A percentile compares a stretch with the other conserved stretches of the same genome.
Conservation (phyloP, 1,284 basidiomycete species). For the Thelephora terrestris region DNA sequence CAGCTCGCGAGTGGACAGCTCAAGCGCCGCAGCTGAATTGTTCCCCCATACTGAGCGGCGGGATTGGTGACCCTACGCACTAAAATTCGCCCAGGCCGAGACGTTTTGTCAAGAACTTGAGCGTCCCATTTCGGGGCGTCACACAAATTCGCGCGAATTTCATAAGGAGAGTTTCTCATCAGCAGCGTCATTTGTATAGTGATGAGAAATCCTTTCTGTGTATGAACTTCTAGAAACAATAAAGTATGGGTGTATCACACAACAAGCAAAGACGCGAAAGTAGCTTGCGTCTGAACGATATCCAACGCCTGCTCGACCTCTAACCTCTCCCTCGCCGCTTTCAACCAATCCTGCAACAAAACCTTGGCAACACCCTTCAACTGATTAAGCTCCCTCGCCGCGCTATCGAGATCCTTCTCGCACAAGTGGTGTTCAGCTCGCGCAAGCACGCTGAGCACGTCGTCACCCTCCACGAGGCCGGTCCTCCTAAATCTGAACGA, state of each 20-base stretch:
- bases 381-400: constrained; percentile 88
- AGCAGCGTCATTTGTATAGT: too few relatives aligned
- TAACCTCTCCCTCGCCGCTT: constrained; percentile 79
- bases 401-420: constrained; percentile 89
- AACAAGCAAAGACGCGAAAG: constrained; percentile 56
- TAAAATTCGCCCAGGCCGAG: too few relatives aligned
- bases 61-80: too few relatives aligned
- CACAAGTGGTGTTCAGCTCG: constrained; percentile 87
- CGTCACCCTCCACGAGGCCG: constrained; percentile 67
- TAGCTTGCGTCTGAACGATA: constrained; percentile 79
- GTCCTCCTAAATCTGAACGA: constrained; percentile 73
- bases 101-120: too few relatives aligned
- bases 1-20: too few relatives aligned
- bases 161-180: too few relatives aligned
- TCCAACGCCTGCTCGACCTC: constrained; percentile 93
- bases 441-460: constrained; percentile 81
- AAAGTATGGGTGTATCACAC: constrained; percentile 20
- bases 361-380: constrained; percentile 79
- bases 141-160: too few relatives aligned
- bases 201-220: too few relatives aligned
- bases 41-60: too few relatives aligned
- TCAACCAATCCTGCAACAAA: constrained; percentile 85
- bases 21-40: too few relatives aligned
- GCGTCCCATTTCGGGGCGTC: too few relatives aligned
- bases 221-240: too few relatives aligned